These are phyloP conservation scores for Boletus subparvulus DNA, from an alignment of 768 basidiomycete species.

Conservation along the genomic window DNA sequence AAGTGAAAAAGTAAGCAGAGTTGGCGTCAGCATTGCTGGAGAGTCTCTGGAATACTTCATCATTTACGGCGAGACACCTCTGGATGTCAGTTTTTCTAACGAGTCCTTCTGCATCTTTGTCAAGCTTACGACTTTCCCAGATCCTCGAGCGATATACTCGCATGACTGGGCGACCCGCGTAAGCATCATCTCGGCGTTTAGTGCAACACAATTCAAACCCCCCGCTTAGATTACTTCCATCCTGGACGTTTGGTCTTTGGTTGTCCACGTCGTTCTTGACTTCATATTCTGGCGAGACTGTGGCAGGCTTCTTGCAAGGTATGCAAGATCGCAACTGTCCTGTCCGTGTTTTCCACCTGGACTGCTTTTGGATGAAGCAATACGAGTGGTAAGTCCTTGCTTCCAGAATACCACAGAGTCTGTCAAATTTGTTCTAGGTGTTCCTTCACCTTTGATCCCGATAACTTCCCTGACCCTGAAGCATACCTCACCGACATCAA, in stretches of 20 bases:
- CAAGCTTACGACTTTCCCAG: slow-evolving; percentile 5
- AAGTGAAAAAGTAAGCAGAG: slow-evolving; percentile 62
- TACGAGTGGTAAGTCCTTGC: slow-evolving; percentile 53
- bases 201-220: background rate
- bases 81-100: slow-evolving; percentile 38
- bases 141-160: slow-evolving; percentile 22
- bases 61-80: slow-evolving; percentile 66
- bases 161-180: slow-evolving; percentile 22
- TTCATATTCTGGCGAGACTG: slow-evolving; percentile 64
- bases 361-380: slow-evolving; percentile 77
- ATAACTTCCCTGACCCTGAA: slow-evolving; percentile 71
- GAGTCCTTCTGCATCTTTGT: background rate
- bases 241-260: slow-evolving; percentile 79
- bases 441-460: slow-evolving; percentile 75
- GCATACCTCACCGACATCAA: slow-evolving; percentile 62
- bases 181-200: background rate
- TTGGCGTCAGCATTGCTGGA: slow-evolving; percentile 63
- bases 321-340: slow-evolving; percentile 63
- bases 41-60: slow-evolving; percentile 67
- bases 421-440: slow-evolving; percentile 45
- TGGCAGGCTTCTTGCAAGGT: slow-evolving; percentile 66
- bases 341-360: slow-evolving; percentile 72
- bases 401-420: background rate
- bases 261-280: slow-evolving; percentile 77
- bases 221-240: slow-evolving; percentile 54